These are phyloP conservation scores for Chalara sp. DNA, from an alignment of 2,329 filamentous ascomycete genomes.

Conservation along the genomic window DNA sequence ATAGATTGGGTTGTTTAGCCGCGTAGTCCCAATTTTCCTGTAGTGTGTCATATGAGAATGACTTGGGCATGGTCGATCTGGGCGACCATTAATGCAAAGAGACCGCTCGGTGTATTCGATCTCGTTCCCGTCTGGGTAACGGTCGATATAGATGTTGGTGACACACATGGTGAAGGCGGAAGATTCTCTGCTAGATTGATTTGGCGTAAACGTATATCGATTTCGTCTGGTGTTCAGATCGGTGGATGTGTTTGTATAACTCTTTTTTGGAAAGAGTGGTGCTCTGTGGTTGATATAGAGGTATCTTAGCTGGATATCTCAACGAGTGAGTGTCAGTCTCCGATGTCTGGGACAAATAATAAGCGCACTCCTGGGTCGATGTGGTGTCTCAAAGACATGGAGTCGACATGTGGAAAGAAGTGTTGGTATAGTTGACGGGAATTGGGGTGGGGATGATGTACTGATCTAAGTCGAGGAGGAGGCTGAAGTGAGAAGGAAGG, in stretches of 20 bases:
- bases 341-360: conserved; percentile 23
- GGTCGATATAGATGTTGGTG: conserved; percentile 39
- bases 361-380: conserved; percentile 21
- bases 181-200: conserved; percentile 13
- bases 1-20: conserved; percentile 30
- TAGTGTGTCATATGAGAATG: conserved; percentile 30
- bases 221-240: conserved; percentile 7
- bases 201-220: conserved; percentile 5
- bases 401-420: conserved; percentile 19
- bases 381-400: conserved; percentile 23
- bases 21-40: conserved; percentile 19
- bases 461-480: conserved; percentile 6
- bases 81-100: conserved; percentile 33
- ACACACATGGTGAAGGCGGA: conserved; percentile 41
- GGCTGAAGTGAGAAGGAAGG: neutral
- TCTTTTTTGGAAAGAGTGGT: conserved; percentile 7
- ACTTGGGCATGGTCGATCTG: conserved; percentile 35
- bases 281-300: conserved; percentile 10
- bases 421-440: conserved; percentile 6
- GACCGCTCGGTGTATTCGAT: conserved; percentile 29
- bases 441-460: conserved; percentile 8
- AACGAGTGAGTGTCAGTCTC: conserved; percentile 20
- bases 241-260: conserved; percentile 6
- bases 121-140: conserved; percentile 39
- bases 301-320: conserved; percentile 7